Base-by-base conservation (phyloP, 2,329 filamentous ascomycete species). In the Microsporum audouinii region DNA sequence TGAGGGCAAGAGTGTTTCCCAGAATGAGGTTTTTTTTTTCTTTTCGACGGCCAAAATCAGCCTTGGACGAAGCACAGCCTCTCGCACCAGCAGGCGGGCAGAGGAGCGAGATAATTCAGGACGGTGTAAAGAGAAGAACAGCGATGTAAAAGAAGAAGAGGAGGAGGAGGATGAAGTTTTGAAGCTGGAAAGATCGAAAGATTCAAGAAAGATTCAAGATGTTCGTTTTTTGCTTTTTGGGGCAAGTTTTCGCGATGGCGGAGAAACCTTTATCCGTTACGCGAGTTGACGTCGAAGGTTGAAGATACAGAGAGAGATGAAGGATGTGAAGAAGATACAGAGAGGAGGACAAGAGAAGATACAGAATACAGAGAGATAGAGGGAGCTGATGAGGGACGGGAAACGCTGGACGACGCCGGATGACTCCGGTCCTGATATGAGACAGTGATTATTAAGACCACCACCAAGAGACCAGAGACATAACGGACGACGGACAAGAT, bases 1-100 rank as follows among this genome's bases (percentile, higher is more conserved):
- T 55, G 51, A 55, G 51, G 51, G 51, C 31, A n/a, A 55, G 14
- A 23, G 43, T 17, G 43, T 23, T 3, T 47, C 23, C 43, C 43
- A 47, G 63, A 66, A 51, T 45, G 60, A 63, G 65, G 17, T 23
- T 23, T 23, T 23, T 23, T 23, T 23, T 23, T 23, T 23, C 17
- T 65, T 65, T 65, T 66, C 64, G 67, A 66, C 67, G 65, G 67
- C 60, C 63, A 66, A 66, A 66, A 49, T 49, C 23, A 59, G 57
- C 39, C 29, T 38, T 23, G 27, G 8, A 47, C 5, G 41, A 23
- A 43, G 38, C 36, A 58, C 56, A 43, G 38, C 36, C 41, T 45
- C 34, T 53, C 60, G 55, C 27, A 27, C 34, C 14, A 29, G 34
- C 14, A 57, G 53, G 47, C 61, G 41, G 49, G 29, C 45, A 60